These are phyloP conservation scores for Exophiala oligosperma DNA, from an alignment of 2,329 filamentous ascomycete species.

Conservation along the genomic window DNA sequence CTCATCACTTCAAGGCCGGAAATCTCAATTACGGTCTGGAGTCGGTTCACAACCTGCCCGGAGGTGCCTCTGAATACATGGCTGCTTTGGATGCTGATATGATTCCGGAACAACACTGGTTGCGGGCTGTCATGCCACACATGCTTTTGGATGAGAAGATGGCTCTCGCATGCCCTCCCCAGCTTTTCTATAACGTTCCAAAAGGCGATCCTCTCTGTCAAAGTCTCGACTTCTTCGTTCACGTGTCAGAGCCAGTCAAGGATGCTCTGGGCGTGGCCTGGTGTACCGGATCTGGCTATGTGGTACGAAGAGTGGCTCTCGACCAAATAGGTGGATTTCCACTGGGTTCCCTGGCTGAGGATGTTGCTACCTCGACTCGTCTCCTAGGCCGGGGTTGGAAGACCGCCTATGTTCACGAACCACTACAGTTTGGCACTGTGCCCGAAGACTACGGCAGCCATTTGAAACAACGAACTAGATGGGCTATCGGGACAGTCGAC, in stretches of 20 bases:
- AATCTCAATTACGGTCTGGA: conserved; percentile 57
- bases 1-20: conserved; percentile 33
- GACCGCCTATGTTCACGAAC: conserved; percentile 32
- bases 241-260: conserved; percentile 33
- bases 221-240: conserved; percentile 33
- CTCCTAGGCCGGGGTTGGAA: conserved; percentile 34
- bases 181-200: conserved; percentile 35
- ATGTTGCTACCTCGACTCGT: conserved; percentile 32
- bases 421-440: conserved; percentile 34
- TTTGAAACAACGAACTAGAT: conserved; percentile 41
- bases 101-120: conserved; percentile 35
- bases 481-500: conserved; percentile 53
- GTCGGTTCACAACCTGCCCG: conserved; percentile 51
- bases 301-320: conserved; percentile 32
- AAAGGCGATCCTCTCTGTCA: conserved; percentile 32
- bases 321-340: conserved; percentile 35
- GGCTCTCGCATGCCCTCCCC: conserved; percentile 39
- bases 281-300: conserved; percentile 36
- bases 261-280: conserved; percentile 33
- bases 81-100: conserved; percentile 37
- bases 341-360: conserved; percentile 35
- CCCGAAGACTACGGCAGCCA: conserved; percentile 40
- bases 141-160: conserved; percentile 30
- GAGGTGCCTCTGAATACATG: conserved; percentile 56
- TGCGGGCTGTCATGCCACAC: conserved; percentile 33